Evolutionary conservation across 192 early-diverging fungal genomes (phyloP).

Genomic region (Entomortierella lignicola): DNA sequence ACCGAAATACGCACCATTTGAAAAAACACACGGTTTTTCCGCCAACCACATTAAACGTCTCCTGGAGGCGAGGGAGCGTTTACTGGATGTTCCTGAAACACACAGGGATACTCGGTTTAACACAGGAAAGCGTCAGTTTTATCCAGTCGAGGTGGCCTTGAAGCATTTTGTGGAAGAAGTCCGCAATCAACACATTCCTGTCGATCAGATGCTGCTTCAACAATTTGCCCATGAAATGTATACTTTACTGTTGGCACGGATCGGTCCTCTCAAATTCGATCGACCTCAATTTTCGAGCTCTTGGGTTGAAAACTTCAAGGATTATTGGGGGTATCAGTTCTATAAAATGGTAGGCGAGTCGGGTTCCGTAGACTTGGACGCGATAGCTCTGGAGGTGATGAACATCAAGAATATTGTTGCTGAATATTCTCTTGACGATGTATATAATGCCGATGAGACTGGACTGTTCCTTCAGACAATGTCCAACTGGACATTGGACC

Average conservation of each 20-base stretch:
- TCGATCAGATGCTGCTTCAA: constrained; percentile 3
- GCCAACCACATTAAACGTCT: too few relatives aligned
- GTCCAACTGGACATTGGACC: neutral
- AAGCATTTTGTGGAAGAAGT: neutral
- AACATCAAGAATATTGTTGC: neutral
- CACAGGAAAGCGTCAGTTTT: constrained; percentile 2
- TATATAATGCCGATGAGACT: constrained; percentile 7
- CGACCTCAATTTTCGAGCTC: neutral
- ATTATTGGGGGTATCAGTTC: neutral
- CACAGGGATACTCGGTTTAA: too few relatives aligned
- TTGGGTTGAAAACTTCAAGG: constrained; percentile 4
- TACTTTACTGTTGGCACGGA: neutral
- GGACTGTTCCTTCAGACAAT: constrained; percentile 8
- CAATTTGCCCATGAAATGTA: constrained; percentile 3
- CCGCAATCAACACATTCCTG: neutral
- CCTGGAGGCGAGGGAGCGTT: too few relatives aligned
- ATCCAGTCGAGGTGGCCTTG: constrained; percentile 13
- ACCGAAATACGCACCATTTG: too few relatives aligned
- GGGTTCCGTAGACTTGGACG: constrained; percentile 1
- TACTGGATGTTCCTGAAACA: too few relatives aligned
- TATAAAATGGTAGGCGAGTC: neutral
- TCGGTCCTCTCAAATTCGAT: neutral
- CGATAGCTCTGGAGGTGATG: neutral
- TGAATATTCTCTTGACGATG: neutral
- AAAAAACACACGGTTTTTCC: too few relatives aligned